phyloP scores from a whole-genome alignment of 345 rosid species.

The Dipteronia sinensis region DNA sequence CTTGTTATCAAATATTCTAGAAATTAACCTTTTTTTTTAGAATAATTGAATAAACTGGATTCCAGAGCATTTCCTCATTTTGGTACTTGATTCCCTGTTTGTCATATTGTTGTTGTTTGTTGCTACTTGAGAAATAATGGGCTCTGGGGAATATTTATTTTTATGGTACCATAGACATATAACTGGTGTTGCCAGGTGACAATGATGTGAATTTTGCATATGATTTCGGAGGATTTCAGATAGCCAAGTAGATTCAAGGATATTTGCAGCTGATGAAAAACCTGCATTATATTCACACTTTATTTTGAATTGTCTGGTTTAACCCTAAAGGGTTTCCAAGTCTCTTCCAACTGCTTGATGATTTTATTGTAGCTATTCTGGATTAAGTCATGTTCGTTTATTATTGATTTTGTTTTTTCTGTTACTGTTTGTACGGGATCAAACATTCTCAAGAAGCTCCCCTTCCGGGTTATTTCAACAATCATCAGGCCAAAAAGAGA shows the following conservation, averaged over 20 bases:
- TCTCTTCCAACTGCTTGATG: background rate
- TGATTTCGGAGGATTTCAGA: background rate
- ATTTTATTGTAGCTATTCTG: background rate
- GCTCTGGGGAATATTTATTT: background rate
- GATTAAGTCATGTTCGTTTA: background rate
- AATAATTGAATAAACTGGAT: background rate
- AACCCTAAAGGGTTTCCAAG: background rate
- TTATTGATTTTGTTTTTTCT: background rate
- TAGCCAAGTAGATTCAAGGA: background rate
- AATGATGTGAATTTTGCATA: constrained; percentile 1
- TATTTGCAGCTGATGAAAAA: background rate
- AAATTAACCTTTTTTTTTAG: background rate
- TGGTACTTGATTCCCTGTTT: background rate
- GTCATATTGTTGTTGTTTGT: background rate
- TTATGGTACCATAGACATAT: background rate
- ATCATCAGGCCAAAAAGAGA: background rate
- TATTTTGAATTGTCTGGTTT: background rate
- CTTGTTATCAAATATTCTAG: background rate
- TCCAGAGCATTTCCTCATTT: background rate
- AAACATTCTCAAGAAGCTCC: background rate
- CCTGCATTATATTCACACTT: background rate
- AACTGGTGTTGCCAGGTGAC: background rate
- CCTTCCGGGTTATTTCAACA: background rate
- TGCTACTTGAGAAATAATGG: background rate
- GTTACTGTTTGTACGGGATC: background rate